phyloP scores from a whole-genome alignment of 352 stramenopile species.

The Phytophthora hybrid region DNA sequence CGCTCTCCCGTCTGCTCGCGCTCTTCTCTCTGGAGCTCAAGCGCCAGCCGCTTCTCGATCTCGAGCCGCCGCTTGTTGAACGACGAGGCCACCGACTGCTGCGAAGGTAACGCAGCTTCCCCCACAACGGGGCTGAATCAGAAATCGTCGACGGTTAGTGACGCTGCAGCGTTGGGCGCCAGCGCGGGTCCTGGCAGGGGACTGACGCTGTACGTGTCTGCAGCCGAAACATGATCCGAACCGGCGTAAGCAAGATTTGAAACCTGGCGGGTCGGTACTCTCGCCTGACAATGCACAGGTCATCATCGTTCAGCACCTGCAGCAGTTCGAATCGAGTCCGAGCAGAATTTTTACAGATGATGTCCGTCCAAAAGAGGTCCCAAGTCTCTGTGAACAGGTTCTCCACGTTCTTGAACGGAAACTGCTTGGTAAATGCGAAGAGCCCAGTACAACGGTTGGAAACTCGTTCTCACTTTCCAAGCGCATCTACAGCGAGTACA shows the following conservation, averaged over 20 bases:
- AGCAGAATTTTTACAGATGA: too few relatives aligned
- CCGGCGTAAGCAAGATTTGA: too few relatives aligned
- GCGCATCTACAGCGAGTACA: not conserved
- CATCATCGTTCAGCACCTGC: too few relatives aligned
- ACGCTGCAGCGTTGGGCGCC: not conserved
- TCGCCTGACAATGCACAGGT: too few relatives aligned
- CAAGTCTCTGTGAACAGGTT: too few relatives aligned
- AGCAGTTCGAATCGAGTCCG: too few relatives aligned
- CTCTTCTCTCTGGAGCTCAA: constrained; percentile 59
- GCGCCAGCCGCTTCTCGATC: constrained; percentile 60
- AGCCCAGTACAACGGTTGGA: constrained; percentile 29
- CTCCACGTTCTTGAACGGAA: too few relatives aligned
- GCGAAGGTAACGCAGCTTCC: not conserved
- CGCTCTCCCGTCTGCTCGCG: constrained; percentile 53
- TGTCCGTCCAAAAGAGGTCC: too few relatives aligned
- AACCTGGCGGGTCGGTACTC: too few relatives aligned
- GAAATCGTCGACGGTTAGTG: constrained; percentile 34
- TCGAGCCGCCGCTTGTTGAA: constrained; percentile 56
- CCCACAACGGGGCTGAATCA: constrained; percentile 15
- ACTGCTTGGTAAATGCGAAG: too few relatives aligned
- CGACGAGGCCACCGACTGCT: constrained; percentile 4
- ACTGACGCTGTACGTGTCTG: constrained; percentile 11
- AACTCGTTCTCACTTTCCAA: not conserved
- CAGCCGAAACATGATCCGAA: too few relatives aligned
- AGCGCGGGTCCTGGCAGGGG: not conserved